These are phyloP conservation scores for Scutellaria galericulata DNA, from an alignment of 257 asterid genomes.

Conservation along the genomic window DNA sequence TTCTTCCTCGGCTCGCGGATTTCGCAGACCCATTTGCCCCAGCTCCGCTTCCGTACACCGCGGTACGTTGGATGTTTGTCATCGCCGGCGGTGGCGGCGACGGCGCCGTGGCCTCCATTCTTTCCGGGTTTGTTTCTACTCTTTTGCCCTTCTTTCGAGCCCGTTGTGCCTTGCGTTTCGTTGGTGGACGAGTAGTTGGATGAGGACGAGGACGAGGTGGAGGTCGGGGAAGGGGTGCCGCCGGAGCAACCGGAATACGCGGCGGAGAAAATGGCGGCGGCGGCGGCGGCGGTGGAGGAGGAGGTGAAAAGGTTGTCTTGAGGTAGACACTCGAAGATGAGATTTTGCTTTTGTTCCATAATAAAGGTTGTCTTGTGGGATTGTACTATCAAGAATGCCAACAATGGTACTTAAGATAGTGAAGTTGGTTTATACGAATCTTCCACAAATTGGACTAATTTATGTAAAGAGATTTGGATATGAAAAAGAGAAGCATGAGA, in stretches of 20 bases:
- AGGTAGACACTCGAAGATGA: constrained; percentile 17
- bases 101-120: neutral
- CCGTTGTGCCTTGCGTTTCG: constrained; percentile 7
- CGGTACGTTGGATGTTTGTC: constrained; percentile 48
- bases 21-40: constrained; percentile 69
- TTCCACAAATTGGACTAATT: constrained; percentile 19
- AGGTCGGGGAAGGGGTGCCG: constrained; percentile 7
- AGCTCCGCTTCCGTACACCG: constrained; percentile 57
- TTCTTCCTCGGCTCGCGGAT: constrained; percentile 63
- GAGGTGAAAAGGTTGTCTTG: constrained; percentile 27
- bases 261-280: neutral
- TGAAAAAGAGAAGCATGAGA: constrained; percentile 4
- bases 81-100: neutral
- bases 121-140: neutral
- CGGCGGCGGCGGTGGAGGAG: constrained; percentile 16
- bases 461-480: constrained; percentile 21
- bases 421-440: constrained; percentile 20
- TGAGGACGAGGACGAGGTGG: constrained; percentile 28
- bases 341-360: constrained; percentile 33
- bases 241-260: neutral
- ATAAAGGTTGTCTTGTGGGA: constrained; percentile 19
- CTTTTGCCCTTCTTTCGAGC: neutral
- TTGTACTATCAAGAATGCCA: constrained; percentile 14
- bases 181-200: constrained; percentile 26
- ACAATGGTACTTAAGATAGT: constrained; percentile 13